Base-by-base conservation (phyloP, 1,284 basidiomycete genomes). In the Naganishia sp. region DNA sequence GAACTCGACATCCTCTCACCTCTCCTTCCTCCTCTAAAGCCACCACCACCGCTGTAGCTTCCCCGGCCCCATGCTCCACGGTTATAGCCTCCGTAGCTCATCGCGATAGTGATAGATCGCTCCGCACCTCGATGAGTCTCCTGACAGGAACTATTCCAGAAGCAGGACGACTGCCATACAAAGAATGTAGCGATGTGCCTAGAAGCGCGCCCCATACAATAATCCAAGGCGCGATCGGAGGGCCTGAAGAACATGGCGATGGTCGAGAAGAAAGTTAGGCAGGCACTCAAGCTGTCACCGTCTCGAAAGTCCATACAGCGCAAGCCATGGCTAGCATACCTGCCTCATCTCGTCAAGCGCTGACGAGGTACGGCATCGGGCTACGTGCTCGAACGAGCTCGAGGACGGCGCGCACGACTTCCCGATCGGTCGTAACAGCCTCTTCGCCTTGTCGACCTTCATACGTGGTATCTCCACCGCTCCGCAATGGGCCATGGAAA, bases 21-120 rank as follows among this genome's bases (percentile, higher is more conserved):
- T 53, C 61, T 53, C 23, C 52, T 54, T 9, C 68, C 73, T 58
- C 70, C 67, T 62, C 60, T 25, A 32, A 39, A 49, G 55, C 70
- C 68, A 43, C 71, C 68, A 32, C 69, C 69, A 50, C 72, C 71
- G 10, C 65, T 67, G 25, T 72, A 70, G 39, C 71, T 69, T 6
- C 72, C 61, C 15, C 68, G 68, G 55, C 39, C 25, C n/a, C 41
- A 49, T 42, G 54, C 54, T 42, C 62, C 47, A 41, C 58, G 43
- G 31, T 56, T 47, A 21, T 43, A 28, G 21, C 50, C 45, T 41
- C 50, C 57, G 31, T 25, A 57, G 43, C 51, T 49, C 50, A 51
- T 53, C 11, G 15, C 42, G 23, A 18, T 25, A 43, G 18, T 45
- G 21, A 13, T 21, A 42, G 10, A 39, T 10, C 66, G 69, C 28